Evolutionary conservation across 176 grass and related monocot genomes (phyloP).

Genomic region (Rhipidocladum racemiflorum): DNA sequence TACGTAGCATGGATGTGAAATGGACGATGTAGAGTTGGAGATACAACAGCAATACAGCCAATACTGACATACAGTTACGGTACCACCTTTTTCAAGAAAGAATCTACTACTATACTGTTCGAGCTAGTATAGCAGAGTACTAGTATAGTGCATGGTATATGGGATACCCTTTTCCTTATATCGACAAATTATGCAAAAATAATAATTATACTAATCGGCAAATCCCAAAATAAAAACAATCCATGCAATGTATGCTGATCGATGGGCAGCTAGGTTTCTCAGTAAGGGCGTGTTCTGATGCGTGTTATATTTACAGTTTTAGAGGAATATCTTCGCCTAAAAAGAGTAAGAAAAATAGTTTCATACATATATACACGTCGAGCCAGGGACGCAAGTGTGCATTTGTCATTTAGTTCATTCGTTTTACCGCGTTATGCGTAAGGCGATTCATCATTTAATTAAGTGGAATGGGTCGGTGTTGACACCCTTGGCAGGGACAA

Average conservation of each 20-base stretch:
- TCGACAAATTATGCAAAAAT: background rate
- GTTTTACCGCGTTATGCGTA: no score
- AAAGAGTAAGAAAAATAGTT: no score
- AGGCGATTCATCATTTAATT: no score
- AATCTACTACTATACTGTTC: background rate
- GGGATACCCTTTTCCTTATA: background rate
- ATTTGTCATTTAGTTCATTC: no score
- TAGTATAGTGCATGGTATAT: no score
- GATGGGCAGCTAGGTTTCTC: background rate
- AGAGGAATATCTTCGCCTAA: no score
- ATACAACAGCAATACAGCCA: background rate
- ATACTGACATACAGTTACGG: background rate
- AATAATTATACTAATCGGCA: background rate
- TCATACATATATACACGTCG: no score
- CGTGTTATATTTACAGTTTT: background rate
- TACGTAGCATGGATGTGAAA: conserved; percentile 29
- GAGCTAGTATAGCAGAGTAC: no score
- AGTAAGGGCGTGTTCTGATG: background rate
- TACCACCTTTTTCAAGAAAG: background rate
- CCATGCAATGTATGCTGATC: background rate
- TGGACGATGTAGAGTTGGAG: background rate
- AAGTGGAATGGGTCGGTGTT: no score
- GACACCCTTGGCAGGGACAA: no score
- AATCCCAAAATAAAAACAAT: background rate
- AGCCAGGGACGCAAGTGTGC: no score